Base-by-base conservation (phyloP, 83 land plant species). In the Isoetes engelmannii region DNA sequence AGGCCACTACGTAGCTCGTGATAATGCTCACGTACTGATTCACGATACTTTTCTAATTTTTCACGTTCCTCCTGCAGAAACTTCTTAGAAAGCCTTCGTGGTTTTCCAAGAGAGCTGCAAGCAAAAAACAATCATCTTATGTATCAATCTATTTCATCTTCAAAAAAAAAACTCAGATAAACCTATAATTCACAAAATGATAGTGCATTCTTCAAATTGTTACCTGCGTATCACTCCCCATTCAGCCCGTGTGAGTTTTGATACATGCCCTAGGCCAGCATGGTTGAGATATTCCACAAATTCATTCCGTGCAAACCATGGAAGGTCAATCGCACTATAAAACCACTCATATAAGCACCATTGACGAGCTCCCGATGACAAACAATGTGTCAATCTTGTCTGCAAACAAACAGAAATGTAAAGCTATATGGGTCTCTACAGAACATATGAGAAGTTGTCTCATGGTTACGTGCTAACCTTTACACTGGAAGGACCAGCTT, bases 151-250 rank as follows among this genome's bases (percentile, higher is more conserved):
- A 28, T 28, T 28, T 28, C 2, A 28, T 28, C 37, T 28, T 2
- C 37, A 28, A 28, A 28, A 28, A 28, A 28, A 17, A 54, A 58
- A 49, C 20, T 56, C 13, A 5, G 0, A 1, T 19, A 61, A 9
- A 48, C 43, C 10, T 13, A 45, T 58, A 62, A 44, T 8, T 66
- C 4, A 73, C 9, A 51, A 55, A n/a, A 41, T 42, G 13, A 50
- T 65, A 45, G 12, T 51, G 12, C 54, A 51, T 12, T 10, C 54
- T 51, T 51, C 7, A 57, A 43, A 5, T 15, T 37, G 8, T 58
- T 74, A 93, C 98, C 95, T 87, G 59, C 97, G 79, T 76, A 94
- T 94, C 47, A 94, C 97, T 61, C 92, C 90, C 98, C 98, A 94
- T 76, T 94, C 96, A 54, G 79, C 85, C 74, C 90, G 97, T 57